Evolutionary conservation across 257 asterid genomes (phyloP).

Genomic region (Parsonsia alboflavescens): DNA sequence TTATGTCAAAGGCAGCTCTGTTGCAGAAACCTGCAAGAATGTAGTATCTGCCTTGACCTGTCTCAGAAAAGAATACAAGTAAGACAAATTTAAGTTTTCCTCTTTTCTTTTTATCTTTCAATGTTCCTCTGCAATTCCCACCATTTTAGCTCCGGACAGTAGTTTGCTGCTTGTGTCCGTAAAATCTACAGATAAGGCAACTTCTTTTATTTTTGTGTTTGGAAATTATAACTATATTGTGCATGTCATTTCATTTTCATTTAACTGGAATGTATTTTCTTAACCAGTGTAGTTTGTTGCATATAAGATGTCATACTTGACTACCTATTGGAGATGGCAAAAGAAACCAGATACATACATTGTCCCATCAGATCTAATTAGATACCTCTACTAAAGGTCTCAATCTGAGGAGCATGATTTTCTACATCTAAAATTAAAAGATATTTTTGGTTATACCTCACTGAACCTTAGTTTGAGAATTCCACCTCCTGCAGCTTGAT

Average conservation of each 20-base stretch:
- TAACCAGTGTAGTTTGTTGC: background rate
- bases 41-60: conserved; percentile 55
- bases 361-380: no score
- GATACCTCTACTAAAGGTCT: no score
- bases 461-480: background rate
- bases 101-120: conserved; percentile 2
- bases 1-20: conserved; percentile 32
- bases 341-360: no score
- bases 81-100: conserved; percentile 28
- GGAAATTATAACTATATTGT: background rate
- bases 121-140: background rate
- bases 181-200: background rate
- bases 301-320: background rate
- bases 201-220: background rate
- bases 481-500: background rate
- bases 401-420: no score
- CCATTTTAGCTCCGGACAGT: background rate
- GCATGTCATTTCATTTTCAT: background rate
- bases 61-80: conserved; percentile 61
- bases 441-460: background rate
- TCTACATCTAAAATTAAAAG: background rate
- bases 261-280: background rate
- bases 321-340: no score
- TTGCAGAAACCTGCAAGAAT: conserved; percentile 51
- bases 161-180: background rate